Base-by-base conservation (phyloP, 495 filamentous ascomycete species). In the Penicillium daleae region DNA sequence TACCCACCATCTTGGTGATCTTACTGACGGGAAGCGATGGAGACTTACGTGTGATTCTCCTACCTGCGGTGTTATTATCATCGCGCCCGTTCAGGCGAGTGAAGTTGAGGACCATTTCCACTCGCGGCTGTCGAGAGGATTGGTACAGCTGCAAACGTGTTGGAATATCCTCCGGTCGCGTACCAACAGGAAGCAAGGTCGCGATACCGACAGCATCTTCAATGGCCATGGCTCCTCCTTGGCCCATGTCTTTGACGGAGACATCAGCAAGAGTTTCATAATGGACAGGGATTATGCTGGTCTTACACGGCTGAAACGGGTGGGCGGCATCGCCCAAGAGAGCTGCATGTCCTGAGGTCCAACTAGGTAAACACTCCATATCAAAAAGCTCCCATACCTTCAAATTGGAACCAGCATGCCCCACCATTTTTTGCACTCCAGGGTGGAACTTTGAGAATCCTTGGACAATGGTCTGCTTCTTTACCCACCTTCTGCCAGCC, bases 251-350 rank as follows among this genome's bases (percentile, higher is more conserved):
- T 74, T 57, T 19, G 22, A 10, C 26, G 24, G 55, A 32, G 29
- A 12, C 40, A 22, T 44, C 40, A 10, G 40, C 8, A 10, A 44
- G 19, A 44, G n/a, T 21, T 10, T 6, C 0, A 10, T 8, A 5
- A 21, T 7, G 3, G 88, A 87, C 13, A 17, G 13, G 4, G 13
- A 17, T 17, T 39, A 5, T 17, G 13, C 13, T 39, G 6, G 2
- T 39, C 35, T 39, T 39, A 39, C 13, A 39, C 17, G 35, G 35
- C 13, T 39, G 35, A 39, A 39, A 39, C 8, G 85, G 86, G 72
- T 89, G 86, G 31, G 84, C 85, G 1, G 86, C 80, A 75, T 89
- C 87, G 5, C 86, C 86, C 1, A 89, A 54, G 0, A 89, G 67
- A 5, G 78, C 82, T 10, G 86, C 65, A 37, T 71, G 73, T 0